Evolutionary conservation across 2,329 filamentous ascomycete species (phyloP).

Genomic region (Furcasterigmium sp.): DNA sequence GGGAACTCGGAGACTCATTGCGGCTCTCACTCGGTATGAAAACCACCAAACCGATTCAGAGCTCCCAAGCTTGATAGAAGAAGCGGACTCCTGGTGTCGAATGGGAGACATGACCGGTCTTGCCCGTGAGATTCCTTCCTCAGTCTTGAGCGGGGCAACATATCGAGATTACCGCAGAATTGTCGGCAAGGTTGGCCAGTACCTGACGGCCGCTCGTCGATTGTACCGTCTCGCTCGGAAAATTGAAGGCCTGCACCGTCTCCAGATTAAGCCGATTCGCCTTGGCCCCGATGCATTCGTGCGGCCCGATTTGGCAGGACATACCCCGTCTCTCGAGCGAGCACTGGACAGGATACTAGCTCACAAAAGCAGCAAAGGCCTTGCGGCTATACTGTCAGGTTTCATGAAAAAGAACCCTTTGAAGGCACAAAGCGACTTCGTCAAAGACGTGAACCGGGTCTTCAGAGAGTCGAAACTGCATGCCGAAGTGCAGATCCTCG

Average conservation of each 20-base stretch:
- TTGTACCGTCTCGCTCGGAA: slow-evolving; percentile 25
- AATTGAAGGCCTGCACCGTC: slow-evolving; percentile 3
- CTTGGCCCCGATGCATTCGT: neutral
- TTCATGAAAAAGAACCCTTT: neutral
- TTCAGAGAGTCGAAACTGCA: neutral
- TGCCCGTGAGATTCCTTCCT: neutral
- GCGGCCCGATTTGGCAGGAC: neutral
- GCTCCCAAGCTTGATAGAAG: slow-evolving; percentile 21
- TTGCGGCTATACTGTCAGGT: neutral
- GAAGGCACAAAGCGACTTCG: too few species aligned
- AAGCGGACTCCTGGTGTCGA: slow-evolving; percentile 19
- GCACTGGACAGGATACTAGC: neutral
- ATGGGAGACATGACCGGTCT: neutral
- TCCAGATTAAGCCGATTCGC: neutral
- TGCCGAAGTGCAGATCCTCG: neutral
- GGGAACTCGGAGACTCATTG: neutral
- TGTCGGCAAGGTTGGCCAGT: slow-evolving; percentile 29
- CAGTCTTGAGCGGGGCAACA: slow-evolving; percentile 6
- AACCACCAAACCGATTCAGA: slow-evolving; percentile 15
- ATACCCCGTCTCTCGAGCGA: neutral
- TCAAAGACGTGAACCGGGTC: too few species aligned
- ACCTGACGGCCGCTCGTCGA: slow-evolving; percentile 24
- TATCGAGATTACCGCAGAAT: slow-evolving; percentile 21
- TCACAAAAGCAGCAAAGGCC: neutral
- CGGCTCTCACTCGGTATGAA: slow-evolving; percentile 10